These are phyloP conservation scores for Suillus tomentosus DNA, from an alignment of 768 basidiomycete genomes.

Conservation along the genomic window DNA sequence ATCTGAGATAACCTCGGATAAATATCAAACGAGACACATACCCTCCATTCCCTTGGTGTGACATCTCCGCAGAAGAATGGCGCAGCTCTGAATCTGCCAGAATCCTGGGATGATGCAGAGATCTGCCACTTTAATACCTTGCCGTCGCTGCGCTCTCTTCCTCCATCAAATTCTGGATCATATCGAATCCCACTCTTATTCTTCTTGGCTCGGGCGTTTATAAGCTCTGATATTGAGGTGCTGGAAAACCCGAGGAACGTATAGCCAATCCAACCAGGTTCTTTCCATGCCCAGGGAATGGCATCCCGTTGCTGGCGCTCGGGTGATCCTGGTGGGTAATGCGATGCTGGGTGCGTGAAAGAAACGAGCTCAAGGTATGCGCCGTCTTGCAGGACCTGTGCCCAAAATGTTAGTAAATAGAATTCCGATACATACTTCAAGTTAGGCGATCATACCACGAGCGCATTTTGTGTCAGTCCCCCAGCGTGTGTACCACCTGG, in stretches of 20 bases:
- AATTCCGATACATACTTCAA: neutral
- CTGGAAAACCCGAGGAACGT: conserved; percentile 58
- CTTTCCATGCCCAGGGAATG: conserved; percentile 55
- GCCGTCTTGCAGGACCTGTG: conserved; percentile 55
- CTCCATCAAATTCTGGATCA: conserved; percentile 47
- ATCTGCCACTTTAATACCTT: conserved; percentile 60
- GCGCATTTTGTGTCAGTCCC: conserved; percentile 64
- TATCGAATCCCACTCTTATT: conserved; percentile 47
- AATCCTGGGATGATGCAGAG: conserved; percentile 36
- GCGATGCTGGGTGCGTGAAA: conserved; percentile 55
- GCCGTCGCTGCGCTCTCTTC: conserved; percentile 59
- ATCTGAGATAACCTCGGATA: conserved; percentile 6
- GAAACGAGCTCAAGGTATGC: conserved; percentile 71
- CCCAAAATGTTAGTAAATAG: neutral
- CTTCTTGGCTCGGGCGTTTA: conserved; percentile 51
- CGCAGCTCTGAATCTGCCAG: conserved; percentile 34
- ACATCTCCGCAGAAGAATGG: conserved; percentile 81
- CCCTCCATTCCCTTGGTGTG: conserved; percentile 60
- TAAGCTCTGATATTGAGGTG: conserved; percentile 46
- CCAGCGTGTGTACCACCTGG: conserved; percentile 66
- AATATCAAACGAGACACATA: conserved; percentile 30
- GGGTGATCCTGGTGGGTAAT: conserved; percentile 55
- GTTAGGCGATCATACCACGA: conserved; percentile 47
- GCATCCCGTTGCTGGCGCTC: conserved; percentile 43
- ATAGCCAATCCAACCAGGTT: conserved; percentile 69